A percentile compares a stretch with the other conserved stretches of the same genome.
These are phyloP conservation scores for Omphalotus guepiniiformis DNA, from an alignment of 768 basidiomycete species.

Conservation along the genomic window DNA sequence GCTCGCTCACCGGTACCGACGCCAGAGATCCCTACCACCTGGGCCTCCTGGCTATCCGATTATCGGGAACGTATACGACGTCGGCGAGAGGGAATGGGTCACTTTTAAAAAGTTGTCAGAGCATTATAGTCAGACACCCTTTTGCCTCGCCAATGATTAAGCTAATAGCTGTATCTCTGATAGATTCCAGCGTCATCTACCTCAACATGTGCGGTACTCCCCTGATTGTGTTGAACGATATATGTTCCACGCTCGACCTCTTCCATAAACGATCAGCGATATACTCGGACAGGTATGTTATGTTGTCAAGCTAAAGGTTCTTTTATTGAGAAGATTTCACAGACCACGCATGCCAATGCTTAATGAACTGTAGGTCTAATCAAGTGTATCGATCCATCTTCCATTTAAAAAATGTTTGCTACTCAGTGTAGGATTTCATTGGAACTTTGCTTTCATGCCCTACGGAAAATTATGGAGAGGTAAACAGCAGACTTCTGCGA, in stretches of 20 bases:
- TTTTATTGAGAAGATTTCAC: not conserved
- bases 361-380: conserved; percentile 10
- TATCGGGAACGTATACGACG: too few relatives aligned
- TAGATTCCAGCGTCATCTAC: conserved; percentile 27
- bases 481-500: not conserved
- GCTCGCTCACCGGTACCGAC: too few relatives aligned
- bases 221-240: conserved; percentile 30
- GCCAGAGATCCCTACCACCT: too few relatives aligned
- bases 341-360: conserved; percentile 12
- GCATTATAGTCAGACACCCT: too few relatives aligned
- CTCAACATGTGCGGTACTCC: conserved; percentile 21
- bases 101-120: too few relatives aligned
- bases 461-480: conserved; percentile 3
- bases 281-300: conserved; percentile 30
- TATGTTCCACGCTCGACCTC: conserved; percentile 28
- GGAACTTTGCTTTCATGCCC: conserved; percentile 11
- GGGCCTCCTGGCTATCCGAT: too few relatives aligned
- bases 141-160: too few relatives aligned
- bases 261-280: conserved; percentile 33
- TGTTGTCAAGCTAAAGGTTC: conserved; percentile 13
- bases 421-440: conserved; percentile 9
- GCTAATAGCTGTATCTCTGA: too few relatives aligned
- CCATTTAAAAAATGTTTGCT: not conserved
- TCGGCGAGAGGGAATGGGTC: too few relatives aligned
- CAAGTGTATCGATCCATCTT: not conserved